phyloP scores from a whole-genome alignment of 129 eudicot genomes.

The Pseudognaphalium luteoalbum region DNA sequence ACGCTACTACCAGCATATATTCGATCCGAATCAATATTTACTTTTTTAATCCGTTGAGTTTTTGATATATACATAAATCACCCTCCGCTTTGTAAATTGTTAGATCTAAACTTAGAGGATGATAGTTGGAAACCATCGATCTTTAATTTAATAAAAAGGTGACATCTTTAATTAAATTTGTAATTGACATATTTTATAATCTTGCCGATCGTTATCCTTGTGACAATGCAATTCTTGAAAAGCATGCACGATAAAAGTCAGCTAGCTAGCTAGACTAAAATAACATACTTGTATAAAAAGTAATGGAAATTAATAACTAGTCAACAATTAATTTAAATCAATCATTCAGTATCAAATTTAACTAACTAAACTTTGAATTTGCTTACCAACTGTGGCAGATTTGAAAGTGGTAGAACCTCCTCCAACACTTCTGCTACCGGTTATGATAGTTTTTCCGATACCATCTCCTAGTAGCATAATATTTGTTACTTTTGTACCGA shows the following conservation, averaged over 20 bases:
- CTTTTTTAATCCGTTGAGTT: no score
- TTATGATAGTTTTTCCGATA: slow-evolving; percentile 60
- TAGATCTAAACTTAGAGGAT: no score
- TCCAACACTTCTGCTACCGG: slow-evolving; percentile 64
- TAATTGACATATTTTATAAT: neutral
- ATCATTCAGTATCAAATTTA: neutral
- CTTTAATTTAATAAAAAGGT: neutral
- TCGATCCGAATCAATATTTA: no score
- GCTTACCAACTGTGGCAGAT: slow-evolving; percentile 68
- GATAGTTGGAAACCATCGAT: no score
- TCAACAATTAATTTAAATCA: neutral
- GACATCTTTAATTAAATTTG: neutral
- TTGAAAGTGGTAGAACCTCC: slow-evolving; percentile 59
- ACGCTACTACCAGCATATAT: no score
- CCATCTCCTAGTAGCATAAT: slow-evolving; percentile 67
- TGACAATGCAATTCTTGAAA: slow-evolving; percentile 17
- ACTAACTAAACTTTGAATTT: neutral
- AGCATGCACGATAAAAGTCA: slow-evolving; percentile 9
- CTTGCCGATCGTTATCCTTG: neutral
- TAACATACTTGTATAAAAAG: neutral
- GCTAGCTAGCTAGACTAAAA: neutral
- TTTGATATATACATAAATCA: no score
- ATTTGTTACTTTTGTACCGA: slow-evolving; percentile 42
- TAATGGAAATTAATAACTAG: neutral
- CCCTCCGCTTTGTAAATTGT: no score